phyloP scores from a whole-genome alignment of 768 basidiomycete species.

The Mycena amicta region DNA sequence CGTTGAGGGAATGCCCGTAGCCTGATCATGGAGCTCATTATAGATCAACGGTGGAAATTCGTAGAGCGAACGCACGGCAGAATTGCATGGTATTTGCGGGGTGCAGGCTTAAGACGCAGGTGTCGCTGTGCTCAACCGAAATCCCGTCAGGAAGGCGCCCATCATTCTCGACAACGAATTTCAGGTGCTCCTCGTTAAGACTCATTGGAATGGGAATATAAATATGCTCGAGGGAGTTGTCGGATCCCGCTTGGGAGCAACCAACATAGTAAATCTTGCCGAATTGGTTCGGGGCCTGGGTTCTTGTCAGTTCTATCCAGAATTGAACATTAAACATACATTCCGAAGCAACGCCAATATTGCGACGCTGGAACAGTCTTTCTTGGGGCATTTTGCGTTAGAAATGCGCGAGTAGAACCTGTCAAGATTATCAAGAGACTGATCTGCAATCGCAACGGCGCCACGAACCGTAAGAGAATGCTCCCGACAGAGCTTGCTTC shows the following conservation, averaged over 20 bases:
- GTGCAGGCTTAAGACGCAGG: slow-evolving; percentile 4
- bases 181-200: neutral
- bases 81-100: neutral
- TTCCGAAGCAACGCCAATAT: too few relatives aligned
- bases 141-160: neutral
- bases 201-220: neutral
- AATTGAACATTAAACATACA: neutral
- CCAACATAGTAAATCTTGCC: slow-evolving; percentile 4
- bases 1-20: neutral
- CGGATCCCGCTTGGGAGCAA: neutral
- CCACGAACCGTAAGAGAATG: too few relatives aligned
- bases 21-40: neutral
- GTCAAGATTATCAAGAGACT: too few relatives aligned
- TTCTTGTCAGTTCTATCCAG: too few relatives aligned
- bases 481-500: too few relatives aligned
- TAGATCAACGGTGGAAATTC: neutral
- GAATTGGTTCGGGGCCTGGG: neutral
- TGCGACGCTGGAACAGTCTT: too few relatives aligned
- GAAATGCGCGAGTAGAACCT: too few relatives aligned
- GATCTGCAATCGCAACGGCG: too few relatives aligned
- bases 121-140: neutral
- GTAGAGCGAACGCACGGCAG: neutral
- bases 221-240: neutral
- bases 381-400: too few relatives aligned
- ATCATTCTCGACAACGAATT: neutral